Evolutionary conservation across 768 basidiomycete species (phyloP), one percentile per base, ranked within the genome.

Genomic region (Boletus tomentosulus): DNA sequence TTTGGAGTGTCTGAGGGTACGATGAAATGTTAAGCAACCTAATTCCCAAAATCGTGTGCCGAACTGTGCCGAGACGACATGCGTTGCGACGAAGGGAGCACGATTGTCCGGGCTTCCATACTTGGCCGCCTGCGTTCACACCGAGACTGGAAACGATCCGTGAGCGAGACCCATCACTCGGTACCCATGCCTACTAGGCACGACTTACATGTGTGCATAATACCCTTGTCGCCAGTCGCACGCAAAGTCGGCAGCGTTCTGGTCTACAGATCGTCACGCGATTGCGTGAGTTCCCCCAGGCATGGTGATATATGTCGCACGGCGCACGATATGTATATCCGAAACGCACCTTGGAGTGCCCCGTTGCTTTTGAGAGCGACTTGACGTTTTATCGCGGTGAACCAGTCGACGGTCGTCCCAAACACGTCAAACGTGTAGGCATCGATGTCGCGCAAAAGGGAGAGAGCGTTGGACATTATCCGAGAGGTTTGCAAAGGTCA

Each of bases 181-280:
- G 31, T 33, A 33, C 9, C 22, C 11, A 19, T 25, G 41, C 19
- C 4, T 3, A 6, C 15, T 44, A 28, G 43, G 43, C 27, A 44
- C 43, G 45, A 35, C 61, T 35, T 47, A 59, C 67, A 71, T 55
- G 57, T 66, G 51, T 6, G 28, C 30, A 28, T 54, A 58, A 58
- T 86, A 87, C 0, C 77, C 79, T 2, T 60, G 62, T 47, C 85
- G 73, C 84, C 85, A 87, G 57, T 82, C 78, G 39, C 72, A 62
- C 0, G 82, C 78, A 59, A 87, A 84, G 13, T 68, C 72, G 31
- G 13, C 30, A 4, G 66, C 60, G 11, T 64, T 57, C 30, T 58
- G 58, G 35, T 58, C 68, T 68, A 27, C 27, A 6, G 25, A 16
- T 39, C 7, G 22, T 47, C 43, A 44, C 43, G 28, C 43, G 39